Conservation (phyloP, 2,329 filamentous ascomycete species). For the Cadophora luteo-olivacea region DNA sequence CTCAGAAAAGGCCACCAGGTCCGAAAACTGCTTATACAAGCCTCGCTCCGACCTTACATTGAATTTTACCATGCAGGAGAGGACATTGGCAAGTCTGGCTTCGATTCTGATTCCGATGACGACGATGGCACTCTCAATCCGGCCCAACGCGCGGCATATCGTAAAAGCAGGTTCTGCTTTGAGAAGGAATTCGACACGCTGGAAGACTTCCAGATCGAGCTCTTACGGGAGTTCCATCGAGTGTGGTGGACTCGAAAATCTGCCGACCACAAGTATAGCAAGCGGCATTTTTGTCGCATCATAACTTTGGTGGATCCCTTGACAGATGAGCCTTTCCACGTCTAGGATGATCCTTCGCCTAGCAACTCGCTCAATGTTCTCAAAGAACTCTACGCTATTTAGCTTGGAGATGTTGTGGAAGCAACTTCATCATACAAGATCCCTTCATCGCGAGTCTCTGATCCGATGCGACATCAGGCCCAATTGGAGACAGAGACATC, state of each 20-base stretch:
- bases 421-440: not conserved
- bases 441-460: not conserved
- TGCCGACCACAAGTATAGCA: not conserved
- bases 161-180: not conserved
- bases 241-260: constrained; percentile 15
- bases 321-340: constrained; percentile 10
- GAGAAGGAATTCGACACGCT: constrained; percentile 11
- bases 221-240: constrained; percentile 7
- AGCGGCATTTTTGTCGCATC: not conserved
- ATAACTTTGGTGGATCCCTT: constrained; percentile 21
- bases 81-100: not conserved
- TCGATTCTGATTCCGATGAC: constrained; percentile 2
- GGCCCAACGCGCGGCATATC: constrained; percentile 8
- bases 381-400: not conserved
- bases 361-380: not conserved
- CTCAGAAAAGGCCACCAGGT: constrained; percentile 7
- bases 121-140: constrained; percentile 1
- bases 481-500: not conserved
- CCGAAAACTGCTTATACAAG: constrained; percentile 8
- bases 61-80: constrained; percentile 5
- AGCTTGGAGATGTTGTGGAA: not conserved
- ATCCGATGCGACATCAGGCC: not conserved
- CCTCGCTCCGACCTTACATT: not conserved
- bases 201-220: not conserved
- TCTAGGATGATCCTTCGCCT: not conserved